Conservation (phyloP, 176 grass and related monocot genomes). For the Musa schizocarpa region DNA sequence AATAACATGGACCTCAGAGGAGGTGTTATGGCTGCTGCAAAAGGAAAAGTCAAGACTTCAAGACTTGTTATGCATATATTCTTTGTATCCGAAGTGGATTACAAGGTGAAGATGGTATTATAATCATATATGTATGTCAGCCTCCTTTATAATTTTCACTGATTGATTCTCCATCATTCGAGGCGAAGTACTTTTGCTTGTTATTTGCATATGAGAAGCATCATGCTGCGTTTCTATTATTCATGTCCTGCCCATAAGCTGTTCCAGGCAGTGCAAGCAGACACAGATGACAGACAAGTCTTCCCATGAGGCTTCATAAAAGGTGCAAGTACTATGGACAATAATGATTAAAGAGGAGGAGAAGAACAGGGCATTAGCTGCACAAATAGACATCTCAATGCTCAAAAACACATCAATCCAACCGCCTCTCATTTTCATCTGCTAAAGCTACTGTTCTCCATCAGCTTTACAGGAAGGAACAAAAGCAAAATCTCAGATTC, state of each 20-base stretch:
- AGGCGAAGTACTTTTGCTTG: no score
- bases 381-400: constrained; percentile 9
- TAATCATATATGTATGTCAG: no score
- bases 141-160: no score
- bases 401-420: constrained; percentile 7
- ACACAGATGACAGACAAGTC: not conserved
- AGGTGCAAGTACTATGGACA: not conserved
- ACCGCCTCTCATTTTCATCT: constrained; percentile 3
- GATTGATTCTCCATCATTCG: no score
- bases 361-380: not conserved
- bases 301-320: not conserved
- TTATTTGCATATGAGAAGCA: no score
- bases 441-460: not conserved
- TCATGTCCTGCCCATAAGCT: no score
- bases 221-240: no score
- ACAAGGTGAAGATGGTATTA: no score
- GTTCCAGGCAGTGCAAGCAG: not conserved
- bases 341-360: constrained; percentile 8
- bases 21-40: no score
- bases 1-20: not conserved
- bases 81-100: no score
- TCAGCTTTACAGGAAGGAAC: constrained; percentile 15
- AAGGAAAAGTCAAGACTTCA: no score
- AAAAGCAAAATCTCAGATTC: constrained; percentile 14
- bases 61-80: no score